Conservation (phyloP, 768 basidiomycete species). For the Lactarius deliciosus region DNA sequence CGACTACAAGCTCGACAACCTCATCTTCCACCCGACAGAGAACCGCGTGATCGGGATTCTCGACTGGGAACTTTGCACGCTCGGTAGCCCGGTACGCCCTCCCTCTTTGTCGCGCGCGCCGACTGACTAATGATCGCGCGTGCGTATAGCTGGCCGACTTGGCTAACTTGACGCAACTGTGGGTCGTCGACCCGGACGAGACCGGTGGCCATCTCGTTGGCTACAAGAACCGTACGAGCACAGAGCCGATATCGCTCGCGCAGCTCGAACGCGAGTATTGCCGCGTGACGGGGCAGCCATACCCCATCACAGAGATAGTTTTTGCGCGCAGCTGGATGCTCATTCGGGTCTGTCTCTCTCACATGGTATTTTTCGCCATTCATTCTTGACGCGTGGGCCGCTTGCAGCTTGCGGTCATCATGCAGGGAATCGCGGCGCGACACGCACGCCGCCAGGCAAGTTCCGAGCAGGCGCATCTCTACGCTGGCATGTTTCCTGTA, state of each 20-base stretch:
- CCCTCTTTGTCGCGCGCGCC: not conserved
- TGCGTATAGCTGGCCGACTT: constrained; percentile 75
- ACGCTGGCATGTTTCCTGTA: constrained; percentile 50
- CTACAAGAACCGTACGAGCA: constrained; percentile 59
- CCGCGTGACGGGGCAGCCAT: constrained; percentile 57
- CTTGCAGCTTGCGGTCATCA: constrained; percentile 69
- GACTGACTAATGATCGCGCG: constrained; percentile 7
- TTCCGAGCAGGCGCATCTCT: constrained; percentile 67
- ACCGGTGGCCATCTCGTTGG: constrained; percentile 35
- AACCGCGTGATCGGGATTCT: constrained; percentile 92
- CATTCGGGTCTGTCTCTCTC: constrained; percentile 56
- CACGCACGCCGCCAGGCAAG: constrained; percentile 85
- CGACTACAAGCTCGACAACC: constrained; percentile 97
- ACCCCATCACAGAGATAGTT: constrained; percentile 75
- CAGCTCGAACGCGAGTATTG: constrained; percentile 84
- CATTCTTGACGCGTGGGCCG: constrained; percentile 22
- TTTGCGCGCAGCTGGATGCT: constrained; percentile 87
- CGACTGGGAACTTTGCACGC: constrained; percentile 97
- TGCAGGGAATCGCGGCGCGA: constrained; percentile 89
- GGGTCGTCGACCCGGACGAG: constrained; percentile 54
- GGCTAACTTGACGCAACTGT: constrained; percentile 86
- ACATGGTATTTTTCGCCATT: not conserved
- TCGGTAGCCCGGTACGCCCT: constrained; percentile 78
- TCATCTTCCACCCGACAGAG: constrained; percentile 91
- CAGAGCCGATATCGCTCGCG: constrained; percentile 64